Conservation (phyloP, 1,284 basidiomycete species). For the Ganoderma meredithae region DNA sequence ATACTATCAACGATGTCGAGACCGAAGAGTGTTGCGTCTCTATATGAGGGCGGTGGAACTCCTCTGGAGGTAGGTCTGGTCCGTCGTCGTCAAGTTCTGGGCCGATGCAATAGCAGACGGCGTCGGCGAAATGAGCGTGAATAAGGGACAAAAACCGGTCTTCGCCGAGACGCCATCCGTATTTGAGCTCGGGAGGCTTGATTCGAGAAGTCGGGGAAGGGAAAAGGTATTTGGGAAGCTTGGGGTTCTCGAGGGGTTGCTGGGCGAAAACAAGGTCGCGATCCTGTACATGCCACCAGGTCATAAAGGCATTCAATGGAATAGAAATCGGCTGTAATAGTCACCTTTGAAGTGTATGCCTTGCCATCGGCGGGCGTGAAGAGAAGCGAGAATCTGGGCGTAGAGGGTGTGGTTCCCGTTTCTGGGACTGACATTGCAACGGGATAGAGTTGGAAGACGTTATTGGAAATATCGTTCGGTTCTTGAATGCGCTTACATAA, state of each 20-base stretch:
- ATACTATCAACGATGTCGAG: not conserved
- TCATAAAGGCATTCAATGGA: not conserved
- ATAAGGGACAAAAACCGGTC: not conserved
- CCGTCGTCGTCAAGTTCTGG: not conserved
- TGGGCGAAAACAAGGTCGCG: not conserved
- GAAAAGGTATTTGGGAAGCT: not conserved
- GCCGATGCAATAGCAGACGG: not conserved
- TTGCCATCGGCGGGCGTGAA: not conserved
- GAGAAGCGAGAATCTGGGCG: no score
- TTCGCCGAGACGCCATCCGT: not conserved
- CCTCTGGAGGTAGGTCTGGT: not conserved
- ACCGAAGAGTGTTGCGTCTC: not conserved
- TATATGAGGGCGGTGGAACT: not conserved
- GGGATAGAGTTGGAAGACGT: no score
- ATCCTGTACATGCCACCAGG: not conserved
- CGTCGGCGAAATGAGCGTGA: not conserved
- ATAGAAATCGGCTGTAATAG: not conserved
- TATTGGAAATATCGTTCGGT: no score
- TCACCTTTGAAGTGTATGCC: not conserved
- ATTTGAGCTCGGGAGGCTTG: conserved; percentile 3
- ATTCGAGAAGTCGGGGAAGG: not conserved
- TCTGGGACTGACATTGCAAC: no score
- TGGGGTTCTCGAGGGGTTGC: not conserved
- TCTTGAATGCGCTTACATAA: no score
- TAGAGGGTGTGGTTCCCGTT: no score